A percentile compares a stretch with the other conserved stretches of the same genome.
phyloP scores from a whole-genome alignment of 129 eudicot species.

The Scalesia atractyloides region DNA sequence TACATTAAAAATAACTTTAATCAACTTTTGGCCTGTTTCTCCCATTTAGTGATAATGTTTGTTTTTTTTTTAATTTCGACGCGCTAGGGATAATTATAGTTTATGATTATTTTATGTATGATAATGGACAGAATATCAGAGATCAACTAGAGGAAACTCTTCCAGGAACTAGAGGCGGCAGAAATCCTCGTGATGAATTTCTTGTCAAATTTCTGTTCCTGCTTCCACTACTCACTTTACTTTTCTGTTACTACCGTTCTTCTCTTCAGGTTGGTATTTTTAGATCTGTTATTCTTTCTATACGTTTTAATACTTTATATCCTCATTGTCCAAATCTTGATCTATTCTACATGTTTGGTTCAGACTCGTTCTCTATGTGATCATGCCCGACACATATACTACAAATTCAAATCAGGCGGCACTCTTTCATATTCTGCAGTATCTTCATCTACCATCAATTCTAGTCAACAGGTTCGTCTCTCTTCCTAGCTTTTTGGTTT shows the following conservation, averaged over 20 bases:
- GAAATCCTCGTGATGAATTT: slow-evolving; percentile 65
- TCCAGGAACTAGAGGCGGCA: slow-evolving; percentile 94
- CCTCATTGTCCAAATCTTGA: slow-evolving; percentile 19
- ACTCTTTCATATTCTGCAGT: slow-evolving; percentile 67
- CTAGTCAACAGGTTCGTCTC: slow-evolving; percentile 57
- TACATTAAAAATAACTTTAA: not conserved
- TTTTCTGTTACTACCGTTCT: slow-evolving; percentile 74
- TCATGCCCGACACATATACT: slow-evolving; percentile 68
- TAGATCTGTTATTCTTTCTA: not conserved
- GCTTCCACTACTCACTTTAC: slow-evolving; percentile 60
- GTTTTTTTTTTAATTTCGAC: not conserved
- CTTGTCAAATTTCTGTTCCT: slow-evolving; percentile 64
- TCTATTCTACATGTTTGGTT: slow-evolving; percentile 24
- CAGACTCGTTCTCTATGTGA: slow-evolving; percentile 76
- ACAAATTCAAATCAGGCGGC: slow-evolving; percentile 72
- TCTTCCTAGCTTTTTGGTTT: not conserved
- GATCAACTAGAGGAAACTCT: slow-evolving; percentile 72
- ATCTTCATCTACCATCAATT: slow-evolving; percentile 55
- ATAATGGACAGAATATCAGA: slow-evolving; percentile 62
- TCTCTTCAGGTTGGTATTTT: slow-evolving; percentile 70
- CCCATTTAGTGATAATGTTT: not conserved
- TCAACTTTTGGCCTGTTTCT: slow-evolving; percentile 2
- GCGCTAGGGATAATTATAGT: not conserved
- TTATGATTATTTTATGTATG: not conserved
- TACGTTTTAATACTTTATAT: not conserved